phyloP scores from a whole-genome alignment of 1,284 basidiomycete genomes.

The Pyrrhoderma lamaoense region DNA sequence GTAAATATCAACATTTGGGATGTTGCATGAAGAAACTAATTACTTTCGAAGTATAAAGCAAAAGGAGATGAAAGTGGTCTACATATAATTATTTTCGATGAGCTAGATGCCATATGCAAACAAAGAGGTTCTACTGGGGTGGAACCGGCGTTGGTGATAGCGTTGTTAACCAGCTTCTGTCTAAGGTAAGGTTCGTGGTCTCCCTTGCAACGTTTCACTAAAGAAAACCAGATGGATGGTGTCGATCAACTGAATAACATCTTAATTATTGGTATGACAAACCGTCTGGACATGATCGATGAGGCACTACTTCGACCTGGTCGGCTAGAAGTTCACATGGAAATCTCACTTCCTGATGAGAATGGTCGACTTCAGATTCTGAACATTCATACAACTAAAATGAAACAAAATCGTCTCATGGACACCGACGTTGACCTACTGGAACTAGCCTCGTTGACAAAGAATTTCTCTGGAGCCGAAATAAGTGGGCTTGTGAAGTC shows the following conservation, averaged over 20 bases:
- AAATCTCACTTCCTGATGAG: constrained; percentile 96
- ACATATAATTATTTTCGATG: constrained; percentile 99
- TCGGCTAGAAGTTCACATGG: constrained; percentile 99
- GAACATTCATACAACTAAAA: constrained; percentile 92
- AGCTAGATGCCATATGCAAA: constrained; percentile 98
- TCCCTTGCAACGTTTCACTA: background rate
- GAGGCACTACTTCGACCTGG: constrained; percentile 96
- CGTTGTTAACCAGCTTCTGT: constrained; percentile 96
- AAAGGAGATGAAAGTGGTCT: constrained; percentile 98
- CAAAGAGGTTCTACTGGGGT: constrained; percentile 87
- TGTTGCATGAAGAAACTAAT: constrained; percentile 2
- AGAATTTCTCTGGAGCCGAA: constrained; percentile 98
- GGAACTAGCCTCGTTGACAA: constrained; percentile 82
- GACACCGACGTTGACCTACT: constrained; percentile 78
- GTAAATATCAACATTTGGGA: constrained; percentile 28
- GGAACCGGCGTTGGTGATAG: constrained; percentile 99
- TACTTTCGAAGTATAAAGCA: constrained; percentile 74
- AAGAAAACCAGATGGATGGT: constrained; percentile 81
- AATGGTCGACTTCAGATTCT: constrained; percentile 90
- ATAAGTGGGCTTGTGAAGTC: constrained; percentile 96
- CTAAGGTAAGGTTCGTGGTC: constrained; percentile 59
- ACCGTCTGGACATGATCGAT: constrained; percentile 98
- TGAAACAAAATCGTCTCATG: constrained; percentile 91
- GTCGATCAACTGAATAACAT: constrained; percentile 99
- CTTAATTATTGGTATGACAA: constrained; percentile 99